Percentiles rank a stretch among this genome's conserved stretches.
Evolutionary conservation across 2,329 filamentous ascomycete species (phyloP).

Genomic region (Cadophora luteo-olivacea): DNA sequence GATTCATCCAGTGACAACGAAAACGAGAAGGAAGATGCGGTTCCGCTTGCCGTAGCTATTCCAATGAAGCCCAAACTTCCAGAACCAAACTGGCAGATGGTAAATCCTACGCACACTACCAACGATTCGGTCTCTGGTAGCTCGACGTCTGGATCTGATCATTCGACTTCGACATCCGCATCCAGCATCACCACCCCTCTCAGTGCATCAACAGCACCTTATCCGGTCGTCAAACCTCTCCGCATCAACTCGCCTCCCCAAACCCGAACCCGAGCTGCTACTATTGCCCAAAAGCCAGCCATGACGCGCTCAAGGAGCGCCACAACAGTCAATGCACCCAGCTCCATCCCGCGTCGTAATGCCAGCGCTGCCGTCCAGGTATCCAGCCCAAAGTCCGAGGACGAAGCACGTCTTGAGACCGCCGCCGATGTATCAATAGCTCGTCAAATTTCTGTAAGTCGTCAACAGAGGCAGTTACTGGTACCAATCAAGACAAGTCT

Average conservation of each 20-base stretch:
- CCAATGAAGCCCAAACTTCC: constrained; percentile 33
- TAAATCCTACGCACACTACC: constrained; percentile 26
- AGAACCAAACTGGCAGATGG: constrained; percentile 40
- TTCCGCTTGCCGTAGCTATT: constrained; percentile 13
- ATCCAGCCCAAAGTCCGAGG: constrained; percentile 30
- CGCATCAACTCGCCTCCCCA: constrained; percentile 17
- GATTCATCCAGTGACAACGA: constrained; percentile 32
- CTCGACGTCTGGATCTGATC: constrained; percentile 32
- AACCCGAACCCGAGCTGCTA: constrained; percentile 8
- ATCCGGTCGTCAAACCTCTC: constrained; percentile 19
- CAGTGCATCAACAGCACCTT: constrained; percentile 20
- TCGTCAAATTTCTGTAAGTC: constrained; percentile 69
- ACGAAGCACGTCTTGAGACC: constrained; percentile 54
- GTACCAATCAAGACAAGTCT: constrained; percentile 54
- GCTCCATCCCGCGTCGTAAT: background rate
- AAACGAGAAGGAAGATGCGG: constrained; percentile 15
- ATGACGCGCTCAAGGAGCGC: constrained; percentile 16
- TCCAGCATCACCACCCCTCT: constrained; percentile 32
- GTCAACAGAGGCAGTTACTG: constrained; percentile 65
- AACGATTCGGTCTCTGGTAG: constrained; percentile 32
- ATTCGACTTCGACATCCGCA: constrained; percentile 34
- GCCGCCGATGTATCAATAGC: constrained; percentile 72
- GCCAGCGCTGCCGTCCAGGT: constrained; percentile 14
- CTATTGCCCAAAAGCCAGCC: constrained; percentile 1
- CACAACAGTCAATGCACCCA: constrained; percentile 18